Base-by-base conservation (phyloP, 2,329 filamentous ascomycete species). In the Penicillium paneum region DNA sequence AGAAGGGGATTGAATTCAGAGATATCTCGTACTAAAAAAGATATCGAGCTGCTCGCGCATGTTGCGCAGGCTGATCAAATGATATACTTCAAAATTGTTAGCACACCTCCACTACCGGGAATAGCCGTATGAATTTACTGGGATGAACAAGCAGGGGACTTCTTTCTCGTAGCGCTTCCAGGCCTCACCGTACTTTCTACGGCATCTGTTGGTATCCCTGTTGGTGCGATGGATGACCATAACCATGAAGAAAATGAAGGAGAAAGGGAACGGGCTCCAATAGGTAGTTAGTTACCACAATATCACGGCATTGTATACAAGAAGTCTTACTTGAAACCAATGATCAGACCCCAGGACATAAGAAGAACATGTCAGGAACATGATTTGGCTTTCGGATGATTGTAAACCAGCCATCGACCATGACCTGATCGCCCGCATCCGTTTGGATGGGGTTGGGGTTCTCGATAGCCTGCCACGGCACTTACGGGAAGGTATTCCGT, bases 331-430 rank as follows among this genome's bases (percentile, higher is more conserved):
- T 80, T 76, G 74, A 93, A 91, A 3, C 90, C 89, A 1, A 87
- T 90, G 59, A 93, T 85, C 13, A 91, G 71, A 12, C 85, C 90
- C 90, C 90, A 94, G 40, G 78, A 82, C 41, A 89, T 69, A 89
- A 87, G 67, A 93, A 93, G 76, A 84, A 91, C 17, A 87, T 73
- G 70, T 94, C 90, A 69, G 87, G 90, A 0, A 86, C 85, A 73
- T 93, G 93, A 71, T 93, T 88, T 19, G 88, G 80, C 75, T 91
- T 94, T 56, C 90, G 82, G 8, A 88, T 89, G 58, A 85, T 78
- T 40, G 85, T 86, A 62, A 90, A 94, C 90, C 91, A 96, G 38
- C 91, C 91, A 67, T 93, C 90, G 32, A 85, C 85, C 40, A 96
- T 79, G 52, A 96, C 85, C 39, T 84, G 84, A 67, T 91, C 88